Percentiles rank a stretch among this genome's conserved stretches.
These are phyloP conservation scores for Clausena lansium DNA, from an alignment of 345 rosid species.

Conservation along the genomic window DNA sequence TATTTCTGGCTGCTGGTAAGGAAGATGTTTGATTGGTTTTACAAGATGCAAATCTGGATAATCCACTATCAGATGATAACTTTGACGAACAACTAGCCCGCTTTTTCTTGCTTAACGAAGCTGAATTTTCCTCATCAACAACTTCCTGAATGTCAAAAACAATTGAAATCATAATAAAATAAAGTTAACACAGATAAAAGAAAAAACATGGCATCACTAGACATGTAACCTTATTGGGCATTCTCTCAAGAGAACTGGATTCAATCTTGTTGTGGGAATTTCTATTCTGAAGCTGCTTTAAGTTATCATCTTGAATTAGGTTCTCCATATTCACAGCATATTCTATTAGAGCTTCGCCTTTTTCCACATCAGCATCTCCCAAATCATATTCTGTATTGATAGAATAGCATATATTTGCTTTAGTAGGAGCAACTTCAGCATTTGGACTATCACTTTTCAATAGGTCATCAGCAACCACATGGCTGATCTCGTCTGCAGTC, in stretches of 20 bases:
- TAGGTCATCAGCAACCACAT: constrained; percentile 14
- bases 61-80: constrained; percentile 23
- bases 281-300: constrained; percentile 22
- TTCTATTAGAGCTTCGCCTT: constrained; percentile 20
- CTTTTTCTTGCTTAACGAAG: constrained; percentile 40
- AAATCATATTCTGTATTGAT: constrained; percentile 11
- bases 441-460: constrained; percentile 6
- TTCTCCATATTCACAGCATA: constrained; percentile 16
- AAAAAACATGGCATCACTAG: constrained; percentile 1
- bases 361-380: constrained; percentile 19
- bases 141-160: constrained; percentile 23
- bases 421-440: constrained; percentile 20
- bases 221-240: constrained; percentile 35
- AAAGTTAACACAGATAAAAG: constrained; percentile 1
- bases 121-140: constrained; percentile 27
- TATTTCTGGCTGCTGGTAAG: constrained; percentile 28
- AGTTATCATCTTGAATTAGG: constrained; percentile 23
- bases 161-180: constrained; percentile 15
- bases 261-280: constrained; percentile 13
- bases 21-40: constrained; percentile 29
- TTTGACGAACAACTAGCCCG: constrained; percentile 31
- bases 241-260: constrained; percentile 25
- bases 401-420: constrained; percentile 12
- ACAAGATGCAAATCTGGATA: constrained; percentile 29
- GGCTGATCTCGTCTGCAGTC: neutral